Percentiles rank a stretch among this genome's conserved stretches.
Conservation (phyloP, 371 early-diverging fungal genomes). For the Lichtheimia corymbifera region DNA sequence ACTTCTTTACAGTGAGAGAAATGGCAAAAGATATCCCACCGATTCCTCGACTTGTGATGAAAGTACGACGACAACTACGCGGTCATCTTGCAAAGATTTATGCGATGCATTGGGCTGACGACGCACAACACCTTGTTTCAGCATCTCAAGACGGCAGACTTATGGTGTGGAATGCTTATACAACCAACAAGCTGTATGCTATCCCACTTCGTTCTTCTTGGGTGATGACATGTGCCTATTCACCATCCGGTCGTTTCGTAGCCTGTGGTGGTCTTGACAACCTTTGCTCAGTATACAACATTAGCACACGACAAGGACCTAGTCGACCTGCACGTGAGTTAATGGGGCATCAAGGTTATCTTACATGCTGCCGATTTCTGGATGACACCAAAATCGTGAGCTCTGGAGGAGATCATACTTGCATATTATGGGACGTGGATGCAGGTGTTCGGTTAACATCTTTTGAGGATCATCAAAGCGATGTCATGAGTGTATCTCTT, state of each 20-base stretch:
- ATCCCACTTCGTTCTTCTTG: constrained; percentile 97
- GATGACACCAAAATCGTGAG: constrained; percentile 89
- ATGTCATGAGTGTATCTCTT: constrained; percentile 83
- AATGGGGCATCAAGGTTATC: constrained; percentile 92
- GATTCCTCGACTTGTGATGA: constrained; percentile 89
- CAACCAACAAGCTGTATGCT: constrained; percentile 96
- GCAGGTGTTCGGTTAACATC: constrained; percentile 91
- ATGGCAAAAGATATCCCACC: constrained; percentile 74
- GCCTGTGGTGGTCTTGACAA: constrained; percentile 98
- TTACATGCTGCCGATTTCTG: constrained; percentile 94
- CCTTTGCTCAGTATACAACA: constrained; percentile 94
- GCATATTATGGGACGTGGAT: constrained; percentile 98
- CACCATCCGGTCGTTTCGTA: constrained; percentile 95
- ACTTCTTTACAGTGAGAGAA: constrained; percentile 23
- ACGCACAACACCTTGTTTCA: constrained; percentile 92
- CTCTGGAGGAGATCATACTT: constrained; percentile 92
- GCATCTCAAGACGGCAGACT: constrained; percentile 98
- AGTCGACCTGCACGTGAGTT: constrained; percentile 93
- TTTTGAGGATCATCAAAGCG: constrained; percentile 95
- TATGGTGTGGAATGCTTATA: constrained; percentile 97
- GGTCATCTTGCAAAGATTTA: constrained; percentile 98
- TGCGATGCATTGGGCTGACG: constrained; percentile 97
- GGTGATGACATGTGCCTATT: constrained; percentile 99
- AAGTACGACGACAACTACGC: constrained; percentile 92
- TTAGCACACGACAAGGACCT: constrained; percentile 88